phyloP scores from a whole-genome alignment of 148 eudicot species.

The Amaranthus cruentus region DNA sequence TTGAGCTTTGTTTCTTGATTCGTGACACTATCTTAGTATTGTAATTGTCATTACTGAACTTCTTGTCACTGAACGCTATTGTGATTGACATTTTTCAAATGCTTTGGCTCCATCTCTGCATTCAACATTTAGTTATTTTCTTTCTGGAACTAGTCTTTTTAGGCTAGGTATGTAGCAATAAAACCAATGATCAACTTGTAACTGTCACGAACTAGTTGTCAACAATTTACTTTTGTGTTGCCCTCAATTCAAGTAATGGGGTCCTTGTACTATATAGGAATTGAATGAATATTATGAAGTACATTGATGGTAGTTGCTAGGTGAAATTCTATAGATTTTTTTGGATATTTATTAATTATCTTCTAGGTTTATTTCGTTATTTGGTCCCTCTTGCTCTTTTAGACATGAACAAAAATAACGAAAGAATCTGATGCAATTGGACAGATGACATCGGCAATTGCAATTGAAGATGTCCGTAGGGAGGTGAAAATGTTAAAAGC shows the following conservation, averaged over 20 bases:
- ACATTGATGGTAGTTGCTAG: not conserved
- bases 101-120: not conserved
- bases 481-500: constrained; percentile 94
- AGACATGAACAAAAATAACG: constrained; percentile 1
- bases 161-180: not conserved
- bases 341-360: not conserved
- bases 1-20: too few species aligned
- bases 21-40: too few species aligned
- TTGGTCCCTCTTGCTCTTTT: not conserved
- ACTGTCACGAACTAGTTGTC: not conserved
- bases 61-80: too few species aligned
- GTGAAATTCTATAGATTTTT: not conserved
- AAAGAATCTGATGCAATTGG: constrained; percentile 19
- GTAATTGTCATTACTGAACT: too few species aligned
- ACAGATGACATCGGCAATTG: constrained; percentile 93
- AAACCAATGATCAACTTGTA: not conserved
- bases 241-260: not conserved
- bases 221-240: not conserved
- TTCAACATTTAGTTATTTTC: not conserved
- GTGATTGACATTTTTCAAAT: not conserved
- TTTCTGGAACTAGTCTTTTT: not conserved
- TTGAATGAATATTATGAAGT: not conserved
- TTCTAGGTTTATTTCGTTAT: not conserved
- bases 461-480: constrained; percentile 96
- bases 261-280: not conserved